phyloP scores from a whole-genome alignment of 805 yeast genomes.

The Candida gorgasii region DNA sequence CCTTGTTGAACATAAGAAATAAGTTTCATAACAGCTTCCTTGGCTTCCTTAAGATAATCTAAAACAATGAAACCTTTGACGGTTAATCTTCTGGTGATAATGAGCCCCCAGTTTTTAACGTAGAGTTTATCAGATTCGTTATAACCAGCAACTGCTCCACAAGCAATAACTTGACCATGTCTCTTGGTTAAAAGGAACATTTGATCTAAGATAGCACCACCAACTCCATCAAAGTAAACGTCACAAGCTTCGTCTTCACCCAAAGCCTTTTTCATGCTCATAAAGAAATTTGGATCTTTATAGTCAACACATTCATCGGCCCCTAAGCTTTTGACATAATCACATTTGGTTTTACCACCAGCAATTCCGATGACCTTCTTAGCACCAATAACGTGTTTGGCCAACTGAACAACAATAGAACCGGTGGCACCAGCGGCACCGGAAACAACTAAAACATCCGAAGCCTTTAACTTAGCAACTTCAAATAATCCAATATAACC shows the following conservation, averaged over 20 bases:
- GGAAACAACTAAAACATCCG: constrained; percentile 27
- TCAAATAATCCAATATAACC: constrained; percentile 36
- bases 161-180: constrained; percentile 27
- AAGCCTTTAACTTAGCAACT: constrained; percentile 26
- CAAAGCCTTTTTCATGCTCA: constrained; percentile 21
- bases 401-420: constrained; percentile 31
- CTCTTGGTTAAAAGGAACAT: constrained; percentile 18
- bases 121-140: constrained; percentile 21
- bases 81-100: constrained; percentile 19
- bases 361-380: constrained; percentile 33
- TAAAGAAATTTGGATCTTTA: constrained; percentile 33
- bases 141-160: constrained; percentile 38
- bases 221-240: constrained; percentile 26
- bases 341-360: constrained; percentile 47
- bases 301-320: constrained; percentile 57
- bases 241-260: constrained; percentile 42
- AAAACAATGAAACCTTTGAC: constrained; percentile 24
- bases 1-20: constrained; percentile 19
- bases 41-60: constrained; percentile 17
- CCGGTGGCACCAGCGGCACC: constrained; percentile 38
- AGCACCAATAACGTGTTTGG: constrained; percentile 28
- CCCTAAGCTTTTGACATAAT: constrained; percentile 55
- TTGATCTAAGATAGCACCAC: constrained; percentile 23
- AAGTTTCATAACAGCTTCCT: constrained; percentile 16
- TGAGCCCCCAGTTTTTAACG: constrained; percentile 24